Percentiles rank a stretch among this genome's conserved stretches.
Conservation (phyloP, 352 stramenopile species). For the Pythium monospermum region DNA sequence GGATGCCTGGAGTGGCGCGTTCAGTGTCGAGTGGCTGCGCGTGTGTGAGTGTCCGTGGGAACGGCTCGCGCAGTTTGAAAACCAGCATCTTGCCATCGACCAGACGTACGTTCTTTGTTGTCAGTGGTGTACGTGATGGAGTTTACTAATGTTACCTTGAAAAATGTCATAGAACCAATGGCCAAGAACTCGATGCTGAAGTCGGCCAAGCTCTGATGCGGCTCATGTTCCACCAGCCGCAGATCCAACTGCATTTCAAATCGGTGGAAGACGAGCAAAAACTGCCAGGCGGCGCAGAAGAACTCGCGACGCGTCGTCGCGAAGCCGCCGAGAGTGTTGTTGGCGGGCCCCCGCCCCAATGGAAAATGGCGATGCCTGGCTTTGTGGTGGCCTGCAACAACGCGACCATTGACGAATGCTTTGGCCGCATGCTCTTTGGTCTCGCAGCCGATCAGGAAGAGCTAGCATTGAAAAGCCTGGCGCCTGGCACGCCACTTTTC, state of each 20-base stretch:
- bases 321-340: slow-evolving; percentile 72
- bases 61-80: slow-evolving; percentile 64
- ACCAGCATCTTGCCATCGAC: slow-evolving; percentile 51
- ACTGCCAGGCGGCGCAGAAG: slow-evolving; percentile 61
- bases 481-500: slow-evolving; percentile 78
- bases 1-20: slow-evolving; percentile 48
- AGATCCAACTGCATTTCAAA: slow-evolving; percentile 79
- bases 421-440: slow-evolving; percentile 83
- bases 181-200: slow-evolving; percentile 57
- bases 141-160: not conserved
- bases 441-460: slow-evolving; percentile 66
- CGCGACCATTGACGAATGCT: slow-evolving; percentile 83
- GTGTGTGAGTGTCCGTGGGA: slow-evolving; percentile 86
- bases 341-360: slow-evolving; percentile 37
- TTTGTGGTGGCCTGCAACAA: slow-evolving; percentile 83
- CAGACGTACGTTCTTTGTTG: slow-evolving; percentile 39
- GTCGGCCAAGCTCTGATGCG: slow-evolving; percentile 68
- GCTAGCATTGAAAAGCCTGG: slow-evolving; percentile 52
- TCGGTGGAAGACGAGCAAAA: slow-evolving; percentile 81
- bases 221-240: slow-evolving; percentile 73
- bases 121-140: not conserved
- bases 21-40: slow-evolving; percentile 80
- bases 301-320: slow-evolving; percentile 63
- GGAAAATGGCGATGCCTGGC: slow-evolving; percentile 46
- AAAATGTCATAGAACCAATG: slow-evolving; percentile 42